Evolutionary conservation across 2,329 filamentous ascomycete species (phyloP), one percentile per base, ranked within the genome.

Genomic region (Talaromyces sp.): DNA sequence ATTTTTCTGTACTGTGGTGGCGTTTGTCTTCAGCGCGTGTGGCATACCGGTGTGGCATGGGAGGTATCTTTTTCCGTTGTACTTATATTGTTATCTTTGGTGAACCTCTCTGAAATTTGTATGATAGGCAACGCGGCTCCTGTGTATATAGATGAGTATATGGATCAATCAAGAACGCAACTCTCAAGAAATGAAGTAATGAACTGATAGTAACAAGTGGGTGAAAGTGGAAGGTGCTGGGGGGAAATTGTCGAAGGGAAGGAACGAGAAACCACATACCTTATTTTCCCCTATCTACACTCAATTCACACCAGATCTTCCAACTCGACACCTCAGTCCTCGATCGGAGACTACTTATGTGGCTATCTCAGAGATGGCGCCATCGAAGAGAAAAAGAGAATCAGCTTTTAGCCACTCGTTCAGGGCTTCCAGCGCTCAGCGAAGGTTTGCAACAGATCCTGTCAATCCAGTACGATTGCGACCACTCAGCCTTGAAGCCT

Each of bases 361-460:
- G 6, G 17, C 35, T 28, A 39, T 17, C 19, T 35, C 11, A 40
- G 11, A 28, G 15, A 61, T 61, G 59, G 52, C 59, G n/a, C 53
- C 43, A 22, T 50, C 35, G 13, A 62, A 61, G 33, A 57, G 61
- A 19, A 58, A 58, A 55, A 53, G 56, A 45, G 56, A 61, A 3
- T 8, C 45, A 28, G 59, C 28, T 17, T 35, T 58, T 40, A 39
- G 46, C 19, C 46, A 50, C 15, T 39, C 55, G 2, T 43, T 43
- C 36, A 37, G 41, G n/a, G 10, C 41, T 22, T 51, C 58, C 8
- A 48, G 36, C 46, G 53, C 52, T 11, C 58, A 52, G 35, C 59
- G 55, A 33, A 37, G 50, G 22, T 57, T 57, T 37, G 58, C 54
- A 41, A 41, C 37, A 40, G 50, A 35, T 7, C 15, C 21, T 17